Conservation (phyloP, 1,284 basidiomycete genomes). For the Cutaneotrichosporon cavernicola region DNA sequence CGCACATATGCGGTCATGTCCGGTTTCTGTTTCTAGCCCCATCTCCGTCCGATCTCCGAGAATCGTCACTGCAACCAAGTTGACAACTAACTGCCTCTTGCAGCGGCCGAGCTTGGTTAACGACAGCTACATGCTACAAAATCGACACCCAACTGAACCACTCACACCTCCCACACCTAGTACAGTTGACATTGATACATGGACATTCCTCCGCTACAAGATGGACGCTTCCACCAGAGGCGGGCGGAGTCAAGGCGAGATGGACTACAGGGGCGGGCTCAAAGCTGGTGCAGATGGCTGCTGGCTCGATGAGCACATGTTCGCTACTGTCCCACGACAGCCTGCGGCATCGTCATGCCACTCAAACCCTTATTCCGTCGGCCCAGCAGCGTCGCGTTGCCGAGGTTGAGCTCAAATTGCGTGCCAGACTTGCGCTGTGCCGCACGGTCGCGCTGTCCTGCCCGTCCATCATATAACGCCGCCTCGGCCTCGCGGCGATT, state of each 20-base stretch:
- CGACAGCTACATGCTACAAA: no score
- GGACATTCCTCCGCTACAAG: background rate
- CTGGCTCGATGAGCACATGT: background rate
- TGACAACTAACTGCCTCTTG: no score
- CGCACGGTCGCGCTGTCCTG: slow-evolving; percentile 67
- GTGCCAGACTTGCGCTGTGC: slow-evolving; percentile 18
- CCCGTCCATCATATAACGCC: slow-evolving; percentile 65
- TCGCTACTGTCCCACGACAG: slow-evolving; percentile 12
- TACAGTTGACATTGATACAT: background rate
- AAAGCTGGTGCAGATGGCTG: background rate
- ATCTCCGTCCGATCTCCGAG: no score
- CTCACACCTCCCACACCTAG: no score
- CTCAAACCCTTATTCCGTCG: slow-evolving; percentile 34
- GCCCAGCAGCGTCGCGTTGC: slow-evolving; percentile 78
- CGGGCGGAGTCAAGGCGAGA: background rate
- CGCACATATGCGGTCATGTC: no score
- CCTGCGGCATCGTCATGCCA: slow-evolving; percentile 5
- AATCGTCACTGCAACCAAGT: no score
- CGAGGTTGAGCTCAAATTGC: slow-evolving; percentile 76
- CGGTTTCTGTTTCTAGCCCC: no score
- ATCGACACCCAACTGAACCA: no score
- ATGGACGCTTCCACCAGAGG: background rate
- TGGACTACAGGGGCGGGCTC: background rate
- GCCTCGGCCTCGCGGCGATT: slow-evolving; percentile 56
- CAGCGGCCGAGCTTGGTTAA: no score